phyloP scores from a whole-genome alignment of 805 yeast species.

The Ogataea methylovora region DNA sequence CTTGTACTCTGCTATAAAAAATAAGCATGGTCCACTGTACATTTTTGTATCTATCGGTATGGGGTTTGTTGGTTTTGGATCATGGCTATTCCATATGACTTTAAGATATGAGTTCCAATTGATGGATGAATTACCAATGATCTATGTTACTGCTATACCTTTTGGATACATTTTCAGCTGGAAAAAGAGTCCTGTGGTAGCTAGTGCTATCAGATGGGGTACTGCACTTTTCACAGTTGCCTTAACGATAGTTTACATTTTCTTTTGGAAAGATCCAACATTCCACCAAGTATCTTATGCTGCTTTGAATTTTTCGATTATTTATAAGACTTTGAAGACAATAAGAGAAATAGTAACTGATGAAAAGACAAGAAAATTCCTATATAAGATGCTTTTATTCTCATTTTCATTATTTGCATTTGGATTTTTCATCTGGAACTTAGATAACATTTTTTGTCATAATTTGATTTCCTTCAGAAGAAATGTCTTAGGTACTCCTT shows the following conservation, averaged over 20 bases:
- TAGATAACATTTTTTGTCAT: conserved; percentile 75
- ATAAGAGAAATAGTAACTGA: conserved; percentile 16
- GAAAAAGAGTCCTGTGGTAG: conserved; percentile 14
- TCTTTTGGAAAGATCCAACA: conserved; percentile 68
- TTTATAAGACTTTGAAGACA: conserved; percentile 41
- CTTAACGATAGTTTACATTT: conserved; percentile 64
- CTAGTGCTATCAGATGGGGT: conserved; percentile 16
- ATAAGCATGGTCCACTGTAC: conserved; percentile 65
- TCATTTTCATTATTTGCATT: conserved; percentile 40
- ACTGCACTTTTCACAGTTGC: conserved; percentile 26
- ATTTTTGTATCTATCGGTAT: conserved; percentile 70
- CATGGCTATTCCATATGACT: conserved; percentile 97
- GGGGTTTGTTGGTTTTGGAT: conserved; percentile 84
- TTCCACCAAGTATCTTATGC: conserved; percentile 88
- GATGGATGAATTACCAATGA: conserved; percentile 96
- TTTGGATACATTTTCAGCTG: conserved; percentile 35
- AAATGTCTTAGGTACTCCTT: conserved; percentile 51
- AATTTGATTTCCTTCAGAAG: conserved; percentile 54
- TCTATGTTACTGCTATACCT: conserved; percentile 94
- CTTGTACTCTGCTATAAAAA: conserved; percentile 47
- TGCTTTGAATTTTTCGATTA: conserved; percentile 63
- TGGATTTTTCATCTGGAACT: conserved; percentile 84
- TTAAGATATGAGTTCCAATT: conserved; percentile 81
- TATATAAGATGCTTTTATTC: conserved; percentile 19
- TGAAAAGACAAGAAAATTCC: conserved; percentile 10